Evolutionary conservation across 2,329 filamentous ascomycete genomes (phyloP).

Genomic region (Sphaerulina musiva): DNA sequence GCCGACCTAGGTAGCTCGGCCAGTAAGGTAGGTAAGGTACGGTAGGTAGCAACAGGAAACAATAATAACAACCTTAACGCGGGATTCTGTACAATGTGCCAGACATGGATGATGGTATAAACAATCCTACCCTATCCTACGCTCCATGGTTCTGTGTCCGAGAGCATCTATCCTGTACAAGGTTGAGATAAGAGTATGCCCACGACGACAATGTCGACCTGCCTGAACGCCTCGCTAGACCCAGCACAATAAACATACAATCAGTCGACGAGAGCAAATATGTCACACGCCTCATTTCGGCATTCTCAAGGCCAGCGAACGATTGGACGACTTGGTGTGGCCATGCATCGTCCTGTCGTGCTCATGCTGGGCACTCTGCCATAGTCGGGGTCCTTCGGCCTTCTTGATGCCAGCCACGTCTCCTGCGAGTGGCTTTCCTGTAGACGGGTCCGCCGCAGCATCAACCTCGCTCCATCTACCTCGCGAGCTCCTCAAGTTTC

Average conservation of each 20-base stretch:
- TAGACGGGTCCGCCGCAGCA: slow-evolving; percentile 1
- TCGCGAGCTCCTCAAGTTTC: slow-evolving; percentile 23
- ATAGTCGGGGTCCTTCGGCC: slow-evolving; percentile 25
- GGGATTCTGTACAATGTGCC: no score
- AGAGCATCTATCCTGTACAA: background rate
- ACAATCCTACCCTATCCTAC: no score
- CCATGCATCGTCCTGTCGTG: slow-evolving; percentile 11
- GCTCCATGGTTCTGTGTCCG: background rate
- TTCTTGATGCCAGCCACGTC: slow-evolving; percentile 26
- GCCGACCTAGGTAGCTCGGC: no score
- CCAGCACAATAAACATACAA: slow-evolving; percentile 4
- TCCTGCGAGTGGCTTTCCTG: slow-evolving; percentile 22
- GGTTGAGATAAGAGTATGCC: background rate
- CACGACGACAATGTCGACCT: background rate
- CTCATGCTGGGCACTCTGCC: slow-evolving; percentile 26
- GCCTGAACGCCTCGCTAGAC: slow-evolving; percentile 10
- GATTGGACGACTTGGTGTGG: background rate
- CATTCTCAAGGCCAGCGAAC: slow-evolving; percentile 2
- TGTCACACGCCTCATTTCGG: background rate
- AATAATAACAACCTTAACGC: no score
- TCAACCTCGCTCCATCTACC: slow-evolving; percentile 30
- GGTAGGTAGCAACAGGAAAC: no score
- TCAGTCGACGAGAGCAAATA: background rate
- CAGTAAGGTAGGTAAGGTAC: no score
- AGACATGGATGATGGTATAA: no score